phyloP scores from a whole-genome alignment of 441 rosid species.

The Melianthus villosus region DNA sequence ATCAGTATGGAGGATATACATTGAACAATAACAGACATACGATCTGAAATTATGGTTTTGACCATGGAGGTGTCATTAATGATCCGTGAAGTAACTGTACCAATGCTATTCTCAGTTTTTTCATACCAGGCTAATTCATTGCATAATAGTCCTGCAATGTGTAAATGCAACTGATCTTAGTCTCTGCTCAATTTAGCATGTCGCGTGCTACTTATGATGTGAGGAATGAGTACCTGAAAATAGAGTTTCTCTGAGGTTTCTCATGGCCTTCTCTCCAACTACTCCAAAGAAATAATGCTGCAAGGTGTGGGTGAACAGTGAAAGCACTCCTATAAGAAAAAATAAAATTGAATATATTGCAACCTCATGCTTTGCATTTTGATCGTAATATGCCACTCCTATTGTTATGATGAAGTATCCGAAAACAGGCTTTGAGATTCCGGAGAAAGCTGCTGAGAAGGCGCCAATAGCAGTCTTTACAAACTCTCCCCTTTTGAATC shows the following conservation, averaged over 20 bases:
- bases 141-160: slow-evolving; percentile 27
- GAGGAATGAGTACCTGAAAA: slow-evolving; percentile 29
- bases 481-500: slow-evolving; percentile 26
- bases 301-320: slow-evolving; percentile 39
- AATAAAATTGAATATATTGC: slow-evolving; percentile 31
- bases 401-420: slow-evolving; percentile 48
- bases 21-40: slow-evolving; percentile 56
- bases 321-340: slow-evolving; percentile 32
- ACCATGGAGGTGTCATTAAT: slow-evolving; percentile 44
- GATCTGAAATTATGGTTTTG: slow-evolving; percentile 44
- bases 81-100: slow-evolving; percentile 33
- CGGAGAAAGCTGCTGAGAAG: slow-evolving; percentile 51
- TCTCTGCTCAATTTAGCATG: not conserved
- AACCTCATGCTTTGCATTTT: slow-evolving; percentile 23
- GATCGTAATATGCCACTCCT: slow-evolving; percentile 35
- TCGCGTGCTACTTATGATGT: not conserved
- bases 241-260: slow-evolving; percentile 36
- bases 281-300: slow-evolving; percentile 56
- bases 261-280: slow-evolving; percentile 57
- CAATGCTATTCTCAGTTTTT: slow-evolving; percentile 35
- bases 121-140: slow-evolving; percentile 59
- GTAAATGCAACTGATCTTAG: slow-evolving; percentile 3
- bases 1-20: slow-evolving; percentile 51
- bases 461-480: slow-evolving; percentile 27
- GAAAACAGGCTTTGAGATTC: slow-evolving; percentile 52